These are phyloP conservation scores for Epichloe gansuensis DNA, from an alignment of 2,329 filamentous ascomycete species.

Conservation along the genomic window DNA sequence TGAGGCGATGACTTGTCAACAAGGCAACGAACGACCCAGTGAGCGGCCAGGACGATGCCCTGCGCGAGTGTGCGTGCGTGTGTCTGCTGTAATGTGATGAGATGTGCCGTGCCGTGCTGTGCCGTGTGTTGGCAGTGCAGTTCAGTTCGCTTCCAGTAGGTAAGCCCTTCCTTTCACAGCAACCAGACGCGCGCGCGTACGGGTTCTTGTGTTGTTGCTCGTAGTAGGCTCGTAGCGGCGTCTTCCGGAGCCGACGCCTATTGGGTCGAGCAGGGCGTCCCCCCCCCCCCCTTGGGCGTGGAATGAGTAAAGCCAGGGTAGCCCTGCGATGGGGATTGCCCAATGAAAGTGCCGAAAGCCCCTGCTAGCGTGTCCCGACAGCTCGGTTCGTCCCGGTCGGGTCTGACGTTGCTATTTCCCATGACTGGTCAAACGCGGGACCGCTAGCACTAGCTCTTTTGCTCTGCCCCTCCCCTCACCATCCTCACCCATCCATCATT, in stretches of 20 bases:
- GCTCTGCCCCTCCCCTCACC: not conserved
- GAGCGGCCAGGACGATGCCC: too few relatives aligned
- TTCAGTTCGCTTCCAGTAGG: too few relatives aligned
- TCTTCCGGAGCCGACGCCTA: slow-evolving; percentile 14
- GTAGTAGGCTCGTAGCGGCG: not conserved
- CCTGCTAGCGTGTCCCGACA: slow-evolving; percentile 24
- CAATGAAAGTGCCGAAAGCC: slow-evolving; percentile 10
- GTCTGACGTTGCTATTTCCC: slow-evolving; percentile 5
- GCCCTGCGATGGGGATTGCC: not conserved
- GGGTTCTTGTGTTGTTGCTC: slow-evolving; percentile 9
- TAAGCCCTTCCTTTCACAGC: slow-evolving; percentile 3
- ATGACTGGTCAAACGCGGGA: slow-evolving; percentile 17
- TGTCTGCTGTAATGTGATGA: too few relatives aligned
- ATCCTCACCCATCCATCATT: not conserved
- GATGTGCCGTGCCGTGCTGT: too few relatives aligned
- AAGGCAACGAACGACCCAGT: too few relatives aligned
- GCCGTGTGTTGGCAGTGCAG: too few relatives aligned
- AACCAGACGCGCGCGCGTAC: slow-evolving; percentile 20
- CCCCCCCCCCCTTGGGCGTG: slow-evolving; percentile 4
- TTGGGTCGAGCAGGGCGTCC: slow-evolving; percentile 9
- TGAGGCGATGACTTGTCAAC: too few relatives aligned
- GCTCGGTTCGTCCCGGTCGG: slow-evolving; percentile 20
- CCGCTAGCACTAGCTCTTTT: slow-evolving; percentile 4
- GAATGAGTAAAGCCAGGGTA: not conserved
- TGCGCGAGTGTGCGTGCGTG: too few relatives aligned